Base-by-base conservation (phyloP, 345 rosid genomes). In the Citrus medica region DNA sequence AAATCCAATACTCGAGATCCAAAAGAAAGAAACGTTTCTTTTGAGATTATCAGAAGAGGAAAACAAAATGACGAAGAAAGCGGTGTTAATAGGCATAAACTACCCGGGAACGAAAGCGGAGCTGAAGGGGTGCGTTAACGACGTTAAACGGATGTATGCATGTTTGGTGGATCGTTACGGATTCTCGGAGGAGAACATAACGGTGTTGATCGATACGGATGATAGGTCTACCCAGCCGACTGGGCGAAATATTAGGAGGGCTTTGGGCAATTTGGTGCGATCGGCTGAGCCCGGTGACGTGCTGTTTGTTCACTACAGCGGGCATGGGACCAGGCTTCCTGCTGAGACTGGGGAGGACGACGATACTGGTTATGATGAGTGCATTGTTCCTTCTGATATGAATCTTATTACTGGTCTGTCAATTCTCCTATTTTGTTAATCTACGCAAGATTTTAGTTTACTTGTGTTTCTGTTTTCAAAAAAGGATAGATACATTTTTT, bases 281-380 rank as follows among this genome's bases (percentile, higher is more conserved):
- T 89, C 97, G 4, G 96, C 97, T 3, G 73, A 81, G 76, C 80
- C 89, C 0, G 93, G 91, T 1, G 98, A 95, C 72, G 72, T 86
- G 46, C 87, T 93, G 22, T 88, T 92, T 40, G 93, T 93, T 9
- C 99, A 95, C 79, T 95, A 92, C 83, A 95, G 98, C 74, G 99
- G 98, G 35, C 99, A 95, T 19, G 99, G 98, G 46, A 95, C 98
- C n/a, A 90, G 99, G 83, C 89, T 95, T 28, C 99, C 99, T 0
- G 96, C 98, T 8, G 98, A 95, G 89, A 89, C 97, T 5, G 99
- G 99, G 7, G 97, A 95, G 80, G 94, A 91, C 32, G 99, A 95
- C 79, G 98, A 95, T 70, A 95, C 98, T 55, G 99, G 99, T 16
- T 95, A 78, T 48, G 99, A 95, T 81, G 99, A 93, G 77, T 93